Base-by-base conservation (phyloP, 2,329 filamentous ascomycete species). In the Endocalyx cinctus region DNA sequence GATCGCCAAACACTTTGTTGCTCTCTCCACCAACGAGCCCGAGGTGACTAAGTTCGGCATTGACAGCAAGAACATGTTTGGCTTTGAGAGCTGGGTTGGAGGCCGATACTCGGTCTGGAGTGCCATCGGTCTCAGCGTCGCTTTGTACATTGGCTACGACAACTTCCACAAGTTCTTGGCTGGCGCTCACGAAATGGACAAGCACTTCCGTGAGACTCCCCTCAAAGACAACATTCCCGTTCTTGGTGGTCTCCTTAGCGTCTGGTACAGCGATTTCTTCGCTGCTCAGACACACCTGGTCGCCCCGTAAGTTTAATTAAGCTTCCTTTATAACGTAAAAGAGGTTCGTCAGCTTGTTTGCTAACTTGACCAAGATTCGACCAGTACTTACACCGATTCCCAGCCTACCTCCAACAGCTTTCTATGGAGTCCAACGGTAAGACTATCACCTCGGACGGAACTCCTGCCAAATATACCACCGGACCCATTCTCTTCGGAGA, bases 391-490 rank as follows among this genome's bases (percentile, higher is more conserved):
- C 88, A 96, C 77, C 87, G 92, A 50, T 97, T 98, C 82, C 89
- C 92, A 23, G 92, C 92, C 51, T 98, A 98, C 71, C 84, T 98
- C 35, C 92, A 98, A 70, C 92, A 98, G 69, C 75, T 98, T 39
- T 97, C 90, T 41, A 98, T 98, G 92, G 92, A 98, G 74, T 97
- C 90, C 42, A 98, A 98, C 66, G 92, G 92, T 59, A 98, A 98
- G 76, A 87, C 85, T 41, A 88, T 97, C 57, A 94, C 90, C 42
- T 80, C 77, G n/a, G 87, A 92, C 55, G 83, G 79, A 37, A 82
- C 88, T 23, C 78, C 94, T 41, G 89, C 94, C 58, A 95, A 95
- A 70, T 98, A 98, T 73, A 96, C 89, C 38, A 98, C 92, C 23
- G 90, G 92, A 30, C 79, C 92, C 34, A 90, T 98, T 59, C 72